Conservation (phyloP, 176 grass and related monocot genomes). For the Rhynchospora tenuis region DNA sequence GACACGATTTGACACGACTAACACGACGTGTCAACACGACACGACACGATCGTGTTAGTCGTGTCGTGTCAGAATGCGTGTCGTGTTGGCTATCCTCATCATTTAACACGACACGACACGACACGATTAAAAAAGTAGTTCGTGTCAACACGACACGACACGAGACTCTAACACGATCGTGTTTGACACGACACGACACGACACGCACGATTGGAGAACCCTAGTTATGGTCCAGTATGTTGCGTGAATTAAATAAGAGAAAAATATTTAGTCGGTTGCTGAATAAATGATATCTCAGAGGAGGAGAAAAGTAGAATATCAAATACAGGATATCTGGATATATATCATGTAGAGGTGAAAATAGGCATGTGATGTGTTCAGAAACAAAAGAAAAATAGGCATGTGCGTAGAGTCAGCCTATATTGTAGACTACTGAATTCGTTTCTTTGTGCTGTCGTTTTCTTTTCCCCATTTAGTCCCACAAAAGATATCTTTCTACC, state of each 20-base stretch:
- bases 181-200: no score
- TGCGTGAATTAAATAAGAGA: not conserved
- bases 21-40: no score
- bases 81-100: no score
- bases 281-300: not conserved
- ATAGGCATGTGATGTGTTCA: not conserved
- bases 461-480: not conserved
- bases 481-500: not conserved
- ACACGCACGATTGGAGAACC: no score
- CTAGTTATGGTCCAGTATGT: no score
- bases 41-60: no score
- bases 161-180: no score
- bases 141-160: no score
- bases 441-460: not conserved
- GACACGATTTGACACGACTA: no score
- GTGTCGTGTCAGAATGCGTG: no score
- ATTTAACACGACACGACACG: no score
- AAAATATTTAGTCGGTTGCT: not conserved
- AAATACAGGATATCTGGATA: not conserved
- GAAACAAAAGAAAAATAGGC: not conserved
- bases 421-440: not conserved
- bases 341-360: not conserved
- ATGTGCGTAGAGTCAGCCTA: constrained; percentile 2
- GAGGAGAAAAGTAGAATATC: not conserved
- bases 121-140: no score